These are phyloP conservation scores for Camptophora hylomeconis DNA, from an alignment of 2,329 filamentous ascomycete species.

Conservation along the genomic window DNA sequence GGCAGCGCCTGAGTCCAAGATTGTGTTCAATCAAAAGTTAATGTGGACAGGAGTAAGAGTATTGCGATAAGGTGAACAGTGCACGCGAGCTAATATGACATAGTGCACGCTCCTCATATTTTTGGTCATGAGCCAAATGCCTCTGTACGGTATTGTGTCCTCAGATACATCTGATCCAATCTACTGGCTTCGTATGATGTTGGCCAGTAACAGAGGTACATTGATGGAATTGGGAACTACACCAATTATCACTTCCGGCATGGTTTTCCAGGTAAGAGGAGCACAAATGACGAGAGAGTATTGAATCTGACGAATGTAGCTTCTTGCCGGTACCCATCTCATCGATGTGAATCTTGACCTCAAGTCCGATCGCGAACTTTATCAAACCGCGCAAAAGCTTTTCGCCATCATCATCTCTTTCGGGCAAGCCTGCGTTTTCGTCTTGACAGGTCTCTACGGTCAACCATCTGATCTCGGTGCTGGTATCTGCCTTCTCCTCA, in stretches of 20 bases:
- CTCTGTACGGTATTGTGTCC: constrained; percentile 96
- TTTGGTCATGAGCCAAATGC: constrained; percentile 99
- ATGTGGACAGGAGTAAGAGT: constrained; percentile 68
- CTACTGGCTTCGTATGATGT: constrained; percentile 99
- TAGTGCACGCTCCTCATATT: constrained; percentile 89
- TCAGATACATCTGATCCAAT: constrained; percentile 96
- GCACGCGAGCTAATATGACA: constrained; percentile 10
- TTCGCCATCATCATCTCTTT: constrained; percentile 96
- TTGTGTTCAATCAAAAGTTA: constrained; percentile 96
- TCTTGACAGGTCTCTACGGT: constrained; percentile 95
- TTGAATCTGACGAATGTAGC: constrained; percentile 30
- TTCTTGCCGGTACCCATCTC: constrained; percentile 96
- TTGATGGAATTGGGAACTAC: constrained; percentile 95
- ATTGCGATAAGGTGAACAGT: constrained; percentile 6
- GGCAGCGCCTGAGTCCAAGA: constrained; percentile 94
- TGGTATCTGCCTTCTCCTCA: constrained; percentile 94
- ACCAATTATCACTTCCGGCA: constrained; percentile 97
- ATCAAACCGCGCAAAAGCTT: constrained; percentile 98
- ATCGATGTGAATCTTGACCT: constrained; percentile 99
- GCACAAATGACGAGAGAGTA: constrained; percentile 1
- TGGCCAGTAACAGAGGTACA: constrained; percentile 95
- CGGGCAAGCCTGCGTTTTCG: constrained; percentile 94
- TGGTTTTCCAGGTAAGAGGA: constrained; percentile 78
- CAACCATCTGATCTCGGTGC: constrained; percentile 92
- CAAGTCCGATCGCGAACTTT: constrained; percentile 98